A percentile compares a stretch with the other conserved stretches of the same genome.
Conservation (phyloP, 306 rosid genomes). For the Boehmeria nivea region DNA sequence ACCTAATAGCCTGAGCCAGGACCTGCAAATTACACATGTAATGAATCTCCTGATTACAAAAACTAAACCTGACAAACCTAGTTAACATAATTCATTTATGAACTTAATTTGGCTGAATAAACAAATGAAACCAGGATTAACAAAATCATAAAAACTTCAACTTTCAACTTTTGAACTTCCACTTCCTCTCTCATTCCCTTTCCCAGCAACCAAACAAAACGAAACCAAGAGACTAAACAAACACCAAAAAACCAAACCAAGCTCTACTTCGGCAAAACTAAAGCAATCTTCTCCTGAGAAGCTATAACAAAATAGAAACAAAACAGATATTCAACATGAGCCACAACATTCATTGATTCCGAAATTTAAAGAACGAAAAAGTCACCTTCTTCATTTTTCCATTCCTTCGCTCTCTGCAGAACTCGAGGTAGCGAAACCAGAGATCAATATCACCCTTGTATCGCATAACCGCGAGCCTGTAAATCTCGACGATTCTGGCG, state of each 20-base stretch:
- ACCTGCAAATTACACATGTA: constrained; percentile 38
- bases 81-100: not conserved
- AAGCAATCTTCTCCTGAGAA: not conserved
- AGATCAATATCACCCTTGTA: constrained; percentile 50
- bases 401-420: constrained; percentile 50
- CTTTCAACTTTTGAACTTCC: not conserved
- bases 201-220: constrained; percentile 1
- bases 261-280: too few relatives aligned
- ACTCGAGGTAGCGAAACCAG: constrained; percentile 69
- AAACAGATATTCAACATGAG: too few relatives aligned
- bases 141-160: not conserved
- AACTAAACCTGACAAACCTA: not conserved
- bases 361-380: not conserved
- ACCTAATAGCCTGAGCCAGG: constrained; percentile 64
- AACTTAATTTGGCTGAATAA: too few relatives aligned
- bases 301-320: not conserved
- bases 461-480: constrained; percentile 36
- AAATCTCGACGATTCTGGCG: constrained; percentile 36
- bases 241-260: too few relatives aligned
- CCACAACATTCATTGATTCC: not conserved
- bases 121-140: too few relatives aligned
- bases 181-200: not conserved
- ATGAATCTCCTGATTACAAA: not conserved
- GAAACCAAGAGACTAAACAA: not conserved
- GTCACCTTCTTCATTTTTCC: constrained; percentile 58